These are phyloP conservation scores for Diplodia scrobiculata DNA, from an alignment of 2,329 filamentous ascomycete species.

Conservation along the genomic window DNA sequence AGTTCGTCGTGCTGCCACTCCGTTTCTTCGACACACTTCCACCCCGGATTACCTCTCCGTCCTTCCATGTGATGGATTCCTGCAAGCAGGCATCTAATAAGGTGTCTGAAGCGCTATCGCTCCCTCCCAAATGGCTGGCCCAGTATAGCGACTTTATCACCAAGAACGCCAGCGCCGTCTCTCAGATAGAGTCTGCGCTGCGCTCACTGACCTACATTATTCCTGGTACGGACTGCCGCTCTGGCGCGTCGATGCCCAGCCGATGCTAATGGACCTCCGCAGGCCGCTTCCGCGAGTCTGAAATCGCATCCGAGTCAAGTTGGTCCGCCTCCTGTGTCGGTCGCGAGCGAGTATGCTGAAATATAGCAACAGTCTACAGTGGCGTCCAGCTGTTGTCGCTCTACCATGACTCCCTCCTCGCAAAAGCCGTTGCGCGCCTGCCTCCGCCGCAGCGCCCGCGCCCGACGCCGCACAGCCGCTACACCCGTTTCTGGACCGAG, in stretches of 20 bases:
- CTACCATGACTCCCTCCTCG: conserved; percentile 87
- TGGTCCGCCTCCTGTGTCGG: conserved; percentile 38
- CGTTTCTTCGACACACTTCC: not conserved
- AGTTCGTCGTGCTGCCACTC: not conserved
- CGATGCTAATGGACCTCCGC: conserved; percentile 7
- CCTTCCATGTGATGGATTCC: conserved; percentile 32
- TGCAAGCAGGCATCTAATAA: conserved; percentile 45
- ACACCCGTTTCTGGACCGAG: conserved; percentile 65
- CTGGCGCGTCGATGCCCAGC: not conserved
- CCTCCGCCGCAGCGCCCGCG: conserved; percentile 56
- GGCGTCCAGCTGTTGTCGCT: conserved; percentile 85
- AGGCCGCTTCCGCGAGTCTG: conserved; percentile 86
- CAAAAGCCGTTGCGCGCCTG: conserved; percentile 62
- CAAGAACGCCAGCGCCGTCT: conserved; percentile 89
- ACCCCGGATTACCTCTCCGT: not conserved
- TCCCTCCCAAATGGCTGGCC: conserved; percentile 66
- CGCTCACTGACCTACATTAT: conserved; percentile 95
- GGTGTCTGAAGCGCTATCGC: conserved; percentile 55
- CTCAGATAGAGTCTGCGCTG: conserved; percentile 90
- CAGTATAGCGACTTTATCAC: conserved; percentile 89
- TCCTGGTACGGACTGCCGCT: conserved; percentile 61
- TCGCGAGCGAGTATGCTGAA: conserved; percentile 33
- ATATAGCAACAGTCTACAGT: conserved; percentile 65
- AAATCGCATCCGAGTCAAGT: conserved; percentile 88
- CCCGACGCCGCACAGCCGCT: conserved; percentile 62